Base-by-base conservation (phyloP, 306 rosid genomes). In the Prunus fruticosa region DNA sequence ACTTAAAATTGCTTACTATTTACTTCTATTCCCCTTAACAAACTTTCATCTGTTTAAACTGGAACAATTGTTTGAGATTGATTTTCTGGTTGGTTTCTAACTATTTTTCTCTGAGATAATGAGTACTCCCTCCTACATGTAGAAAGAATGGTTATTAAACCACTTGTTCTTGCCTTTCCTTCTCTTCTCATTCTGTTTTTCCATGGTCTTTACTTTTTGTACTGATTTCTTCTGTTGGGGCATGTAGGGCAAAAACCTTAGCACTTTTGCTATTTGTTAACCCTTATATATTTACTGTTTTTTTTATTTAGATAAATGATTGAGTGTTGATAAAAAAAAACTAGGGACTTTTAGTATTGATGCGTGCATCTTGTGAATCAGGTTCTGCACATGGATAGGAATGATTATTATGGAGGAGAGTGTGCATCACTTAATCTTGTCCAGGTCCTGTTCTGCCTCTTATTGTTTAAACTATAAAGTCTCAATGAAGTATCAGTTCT, bases 301-400 rank as follows among this genome's bases (percentile, higher is more conserved):
- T 71, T 32, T 53, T 20, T 11, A n/a, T 28, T 19, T 6, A 7
- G 7, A 6, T 38, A 38, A 38, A 38, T 57, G 28, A 25, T 38
- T 19, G 15, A 49, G 9, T 66, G 49, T 58, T 67, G 54, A 69
- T 52, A 18, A 4, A n/a, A 49, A 49, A 28, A 41, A 18, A 27
- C 12, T 69, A 38, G 43, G 25, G 52, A n/a, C 43, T 10, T 12
- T 14, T 60, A 49, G 22, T 12, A 45, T 50, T 73, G 72, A 72
- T 70, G n/a, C 32, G 60, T 41, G 15, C 67, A 12, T 73, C 2
- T 64, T 41, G 19, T 76, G 76, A 70, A 41, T 49, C 79, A 92
- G 97, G 98, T 95, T 68, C 92, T 95, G 84, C 98, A 95, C 71
- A 95, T 95, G 97, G 98, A 95, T 65, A 85, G 97, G 78, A 95